These are phyloP conservation scores for Stachybotrys chlorohalonatus DNA, from an alignment of 2,329 filamentous ascomycete species.

Conservation along the genomic window DNA sequence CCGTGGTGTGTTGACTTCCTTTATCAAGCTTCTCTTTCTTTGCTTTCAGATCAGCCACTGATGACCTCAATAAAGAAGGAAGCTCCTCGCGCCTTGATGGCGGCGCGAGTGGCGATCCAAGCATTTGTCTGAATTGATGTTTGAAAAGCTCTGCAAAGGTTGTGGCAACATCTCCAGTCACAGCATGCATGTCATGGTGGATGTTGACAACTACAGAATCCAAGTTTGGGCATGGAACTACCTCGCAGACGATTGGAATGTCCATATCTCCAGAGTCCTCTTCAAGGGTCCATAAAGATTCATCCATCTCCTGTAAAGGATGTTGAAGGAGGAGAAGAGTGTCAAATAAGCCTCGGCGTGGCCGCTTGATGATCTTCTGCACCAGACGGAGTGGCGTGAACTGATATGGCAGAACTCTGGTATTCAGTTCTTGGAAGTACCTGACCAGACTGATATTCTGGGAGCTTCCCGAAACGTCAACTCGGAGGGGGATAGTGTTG, in stretches of 20 bases:
- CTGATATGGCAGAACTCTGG: slow-evolving; percentile 57
- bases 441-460: slow-evolving; percentile 50
- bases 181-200: slow-evolving; percentile 47
- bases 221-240: slow-evolving; percentile 44
- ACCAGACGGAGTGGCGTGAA: slow-evolving; percentile 67
- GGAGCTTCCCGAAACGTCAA: slow-evolving; percentile 36
- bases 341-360: slow-evolving; percentile 59
- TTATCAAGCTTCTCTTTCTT: slow-evolving; percentile 10
- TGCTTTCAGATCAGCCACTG: slow-evolving; percentile 12
- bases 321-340: slow-evolving; percentile 74
- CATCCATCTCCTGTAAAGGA: slow-evolving; percentile 45
- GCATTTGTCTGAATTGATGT: slow-evolving; percentile 13
- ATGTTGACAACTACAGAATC: slow-evolving; percentile 51
- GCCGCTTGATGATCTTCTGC: slow-evolving; percentile 39
- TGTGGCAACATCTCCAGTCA: slow-evolving; percentile 16
- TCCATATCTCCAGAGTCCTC: slow-evolving; percentile 59
- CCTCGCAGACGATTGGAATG: slow-evolving; percentile 67
- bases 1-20: slow-evolving; percentile 5
- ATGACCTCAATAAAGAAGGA: slow-evolving; percentile 8
- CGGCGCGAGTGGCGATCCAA: slow-evolving; percentile 17
- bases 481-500: slow-evolving; percentile 72
- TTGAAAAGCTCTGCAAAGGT: slow-evolving; percentile 21
- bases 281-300: slow-evolving; percentile 44
- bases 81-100: slow-evolving; percentile 10
- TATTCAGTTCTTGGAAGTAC: slow-evolving; percentile 51